These are phyloP conservation scores for Macrocybe gigantea DNA, from an alignment of 768 basidiomycete species.

Conservation along the genomic window DNA sequence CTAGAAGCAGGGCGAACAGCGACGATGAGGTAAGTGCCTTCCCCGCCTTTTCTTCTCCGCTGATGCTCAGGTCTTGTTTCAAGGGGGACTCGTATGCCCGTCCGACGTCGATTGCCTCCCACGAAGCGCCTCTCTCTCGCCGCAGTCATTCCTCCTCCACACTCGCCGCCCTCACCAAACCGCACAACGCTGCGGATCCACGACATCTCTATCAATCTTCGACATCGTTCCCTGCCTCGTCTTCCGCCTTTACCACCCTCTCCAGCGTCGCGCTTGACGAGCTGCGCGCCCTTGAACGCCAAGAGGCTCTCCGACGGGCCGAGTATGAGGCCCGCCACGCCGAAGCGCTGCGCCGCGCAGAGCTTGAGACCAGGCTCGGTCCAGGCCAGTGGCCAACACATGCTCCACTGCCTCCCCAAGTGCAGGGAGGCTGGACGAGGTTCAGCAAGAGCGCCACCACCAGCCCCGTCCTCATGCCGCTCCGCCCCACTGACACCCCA, in stretches of 20 bases:
- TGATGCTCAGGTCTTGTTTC: conserved; percentile 1
- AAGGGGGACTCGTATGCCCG: conserved; percentile 56
- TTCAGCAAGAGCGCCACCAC: conserved; percentile 65
- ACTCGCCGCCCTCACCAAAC: conserved; percentile 11
- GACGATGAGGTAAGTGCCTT: conserved; percentile 69
- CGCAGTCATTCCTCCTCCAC: conserved; percentile 20
- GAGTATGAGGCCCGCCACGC: conserved; percentile 79
- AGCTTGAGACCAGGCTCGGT: conserved; percentile 57
- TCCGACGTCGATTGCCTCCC: conserved; percentile 44
- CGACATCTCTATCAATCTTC: conserved; percentile 16
- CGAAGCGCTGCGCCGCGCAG: conserved; percentile 62
- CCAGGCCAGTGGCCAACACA: conserved; percentile 13
- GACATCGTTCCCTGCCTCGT: conserved; percentile 16
- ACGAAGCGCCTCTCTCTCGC: conserved; percentile 34
- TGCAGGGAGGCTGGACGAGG: conserved; percentile 13
- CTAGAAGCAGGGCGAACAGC: conserved; percentile 70
- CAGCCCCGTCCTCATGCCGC: conserved; percentile 44
- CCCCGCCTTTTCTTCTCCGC: conserved; percentile 8
- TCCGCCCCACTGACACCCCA: conserved; percentile 23
- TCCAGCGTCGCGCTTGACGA: conserved; percentile 84
- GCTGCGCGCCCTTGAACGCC: conserved; percentile 81
- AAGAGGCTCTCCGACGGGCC: conserved; percentile 79
- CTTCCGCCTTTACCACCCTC: conserved; percentile 58
- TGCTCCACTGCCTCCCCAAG: conserved; percentile 1
- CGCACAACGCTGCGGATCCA: conserved; percentile 15